Percentiles rank a stretch among this genome's conserved stretches.
Evolutionary conservation across 345 rosid species (phyloP).

Genomic region (Anastatica hierochuntica): DNA sequence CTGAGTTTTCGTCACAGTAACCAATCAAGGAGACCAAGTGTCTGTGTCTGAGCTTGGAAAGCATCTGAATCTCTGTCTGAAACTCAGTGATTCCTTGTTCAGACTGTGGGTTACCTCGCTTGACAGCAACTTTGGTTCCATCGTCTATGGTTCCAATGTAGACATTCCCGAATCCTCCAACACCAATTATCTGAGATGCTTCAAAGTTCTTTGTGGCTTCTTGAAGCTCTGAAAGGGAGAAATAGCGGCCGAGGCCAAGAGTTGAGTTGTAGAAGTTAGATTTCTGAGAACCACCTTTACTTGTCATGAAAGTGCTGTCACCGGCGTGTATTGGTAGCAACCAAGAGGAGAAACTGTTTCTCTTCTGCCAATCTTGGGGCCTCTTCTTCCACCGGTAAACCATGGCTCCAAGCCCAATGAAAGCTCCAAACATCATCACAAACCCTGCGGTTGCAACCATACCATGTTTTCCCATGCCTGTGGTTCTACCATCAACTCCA

Average conservation of each 20-base stretch:
- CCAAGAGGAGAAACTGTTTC: constrained; percentile 81
- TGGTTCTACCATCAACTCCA: constrained; percentile 47
- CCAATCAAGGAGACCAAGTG: constrained; percentile 80
- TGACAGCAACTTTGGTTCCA: constrained; percentile 66
- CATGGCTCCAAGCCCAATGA: constrained; percentile 83
- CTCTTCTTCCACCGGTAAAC: constrained; percentile 67
- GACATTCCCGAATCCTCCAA: constrained; percentile 81
- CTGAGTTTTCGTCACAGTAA: constrained; percentile 63
- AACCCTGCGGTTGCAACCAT: constrained; percentile 66
- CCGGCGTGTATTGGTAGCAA: constrained; percentile 67
- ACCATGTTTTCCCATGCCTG: constrained; percentile 24
- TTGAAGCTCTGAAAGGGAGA: constrained; percentile 58
- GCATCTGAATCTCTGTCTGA: constrained; percentile 78
- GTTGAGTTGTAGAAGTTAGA: constrained; percentile 44
- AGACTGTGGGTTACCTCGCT: constrained; percentile 81
- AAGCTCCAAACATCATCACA: constrained; percentile 84
- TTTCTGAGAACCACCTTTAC: constrained; percentile 56
- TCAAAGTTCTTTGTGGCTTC: constrained; percentile 69
- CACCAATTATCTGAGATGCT: constrained; percentile 50
- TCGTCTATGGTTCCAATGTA: constrained; percentile 56
- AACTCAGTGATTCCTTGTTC: constrained; percentile 84
- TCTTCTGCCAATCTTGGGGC: constrained; percentile 77
- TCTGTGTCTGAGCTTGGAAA: constrained; percentile 76
- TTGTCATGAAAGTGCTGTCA: constrained; percentile 53
- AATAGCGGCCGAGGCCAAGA: constrained; percentile 57